Evolutionary conservation across 495 filamentous ascomycete genomes (phyloP).

Genomic region (Staphylotrichum longicolle): DNA sequence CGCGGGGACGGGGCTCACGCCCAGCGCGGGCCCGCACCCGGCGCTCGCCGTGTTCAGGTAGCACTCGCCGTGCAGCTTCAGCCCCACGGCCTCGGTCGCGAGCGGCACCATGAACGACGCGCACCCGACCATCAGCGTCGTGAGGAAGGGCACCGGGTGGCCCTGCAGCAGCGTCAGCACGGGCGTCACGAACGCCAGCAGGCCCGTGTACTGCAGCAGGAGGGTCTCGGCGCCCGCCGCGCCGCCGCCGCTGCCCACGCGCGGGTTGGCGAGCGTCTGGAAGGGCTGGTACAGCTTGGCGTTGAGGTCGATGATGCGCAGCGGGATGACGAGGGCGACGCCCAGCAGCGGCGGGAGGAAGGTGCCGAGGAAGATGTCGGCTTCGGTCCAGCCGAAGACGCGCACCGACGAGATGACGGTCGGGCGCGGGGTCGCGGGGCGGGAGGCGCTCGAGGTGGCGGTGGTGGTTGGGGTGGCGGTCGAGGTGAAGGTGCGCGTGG

Average conservation of each 20-base stretch:
- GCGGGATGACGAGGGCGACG: conserved; percentile 33
- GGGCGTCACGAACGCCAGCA: conserved; percentile 28
- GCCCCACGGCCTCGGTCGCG: conserved; percentile 37
- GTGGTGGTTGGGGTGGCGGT: conserved; percentile 22
- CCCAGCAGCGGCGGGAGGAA: conserved; percentile 37
- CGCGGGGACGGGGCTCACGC: conserved; percentile 30
- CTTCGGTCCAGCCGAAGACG: conserved; percentile 26
- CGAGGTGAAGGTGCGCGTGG: conserved; percentile 27
- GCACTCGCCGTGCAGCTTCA: conserved; percentile 38
- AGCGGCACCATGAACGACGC: conserved; percentile 35
- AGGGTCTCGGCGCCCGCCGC: conserved; percentile 25
- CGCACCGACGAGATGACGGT: conserved; percentile 23
- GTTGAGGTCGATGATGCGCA: conserved; percentile 40
- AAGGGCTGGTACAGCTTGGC: conserved; percentile 43
- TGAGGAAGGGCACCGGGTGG: conserved; percentile 34
- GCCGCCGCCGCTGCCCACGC: conserved; percentile 10
- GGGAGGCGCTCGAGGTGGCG: background rate
- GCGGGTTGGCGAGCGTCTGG: conserved; percentile 28
- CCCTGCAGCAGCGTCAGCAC: conserved; percentile 27
- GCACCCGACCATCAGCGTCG: conserved; percentile 31
- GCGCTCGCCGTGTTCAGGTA: conserved; percentile 25
- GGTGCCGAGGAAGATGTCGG: conserved; percentile 38
- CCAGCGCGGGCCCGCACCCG: conserved; percentile 35
- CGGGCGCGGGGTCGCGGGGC: background rate
- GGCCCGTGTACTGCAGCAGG: conserved; percentile 33